Evolutionary conservation across 306 rosid genomes (phyloP), one percentile per base, ranked within the genome.

Genomic region (Prosopis cineraria): DNA sequence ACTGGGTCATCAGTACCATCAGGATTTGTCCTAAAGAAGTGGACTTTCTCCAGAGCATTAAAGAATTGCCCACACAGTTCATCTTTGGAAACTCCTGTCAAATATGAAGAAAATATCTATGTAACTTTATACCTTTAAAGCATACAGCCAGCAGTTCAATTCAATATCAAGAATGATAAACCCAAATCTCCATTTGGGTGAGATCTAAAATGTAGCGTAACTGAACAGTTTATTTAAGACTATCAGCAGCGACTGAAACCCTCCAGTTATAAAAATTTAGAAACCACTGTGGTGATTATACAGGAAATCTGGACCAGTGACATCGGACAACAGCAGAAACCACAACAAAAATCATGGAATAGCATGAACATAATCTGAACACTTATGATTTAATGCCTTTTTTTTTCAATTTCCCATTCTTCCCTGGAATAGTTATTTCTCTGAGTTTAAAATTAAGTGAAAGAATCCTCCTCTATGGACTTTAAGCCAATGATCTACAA

Each of bases 31-130:
- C 80, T 71, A 64, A 92, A 91, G 77, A 71, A 94, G 66, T 70
- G 77, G 78, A 44, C 86, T 78, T 80, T 89, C 89, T 92, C 98
- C 64, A 94, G 88, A 10, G 96, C 95, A 53, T 92, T 82, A 86
- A 94, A 87, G 83, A 92, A 90, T 83, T 83, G 87, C 40, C 89
- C 97, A 68, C 89, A 87, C 45, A 94, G 93, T 79, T 89, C 97
- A 81, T 94, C 98, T 88, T 78, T 90, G 36, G 96, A 82, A n/a
- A 67, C 86, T 79, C 91, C 91, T 83, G 84, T 78, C 68, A 84
- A 58, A 59, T n/a, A 11, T 77, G 70, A 75, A 73, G 70, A 79
- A 40, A 74, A 72, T 48, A 71, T 68, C 75, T 68, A 72, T 47
- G 78, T 64, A 73, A 76, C 7, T 68, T 53, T 13, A 37, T 34